These are phyloP conservation scores for Naganishia sp. DNA, from an alignment of 1,284 basidiomycete genomes.

Conservation along the genomic window DNA sequence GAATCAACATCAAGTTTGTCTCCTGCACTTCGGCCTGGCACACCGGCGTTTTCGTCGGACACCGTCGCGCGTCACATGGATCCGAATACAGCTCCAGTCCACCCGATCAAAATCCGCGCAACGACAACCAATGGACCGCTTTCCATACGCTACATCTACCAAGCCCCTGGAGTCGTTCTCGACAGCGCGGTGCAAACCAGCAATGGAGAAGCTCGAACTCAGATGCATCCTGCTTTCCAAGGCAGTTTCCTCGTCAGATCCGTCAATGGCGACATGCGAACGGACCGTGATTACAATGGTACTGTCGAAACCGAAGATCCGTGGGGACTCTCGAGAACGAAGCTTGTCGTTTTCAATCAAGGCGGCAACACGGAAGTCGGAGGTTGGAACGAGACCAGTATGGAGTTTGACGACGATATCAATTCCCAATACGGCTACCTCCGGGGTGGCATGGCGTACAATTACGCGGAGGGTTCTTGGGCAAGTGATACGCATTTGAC, in stretches of 20 bases:
- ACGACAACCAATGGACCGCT: slow-evolving; percentile 47
- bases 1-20: background rate
- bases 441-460: slow-evolving; percentile 21
- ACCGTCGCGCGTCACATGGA: slow-evolving; percentile 14
- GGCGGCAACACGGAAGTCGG: slow-evolving; percentile 24
- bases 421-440: slow-evolving; percentile 18
- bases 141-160: slow-evolving; percentile 46
- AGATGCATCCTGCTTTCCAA: slow-evolving; percentile 49
- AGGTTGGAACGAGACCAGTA: slow-evolving; percentile 21
- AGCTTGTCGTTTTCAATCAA: slow-evolving; percentile 27
- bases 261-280: slow-evolving; percentile 33
- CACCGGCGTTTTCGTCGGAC: slow-evolving; percentile 10
- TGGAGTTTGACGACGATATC: slow-evolving; percentile 30
- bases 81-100: slow-evolving; percentile 30
- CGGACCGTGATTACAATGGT: slow-evolving; percentile 28
- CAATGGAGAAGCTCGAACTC: slow-evolving; percentile 44
- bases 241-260: slow-evolving; percentile 47
- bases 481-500: background rate
- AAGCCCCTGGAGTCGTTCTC: slow-evolving; percentile 43
- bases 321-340: slow-evolving; percentile 21
- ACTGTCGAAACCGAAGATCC: slow-evolving; percentile 28
- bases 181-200: slow-evolving; percentile 40
- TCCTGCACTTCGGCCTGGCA: slow-evolving; percentile 5
- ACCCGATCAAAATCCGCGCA: slow-evolving; percentile 44
- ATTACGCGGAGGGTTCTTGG: slow-evolving; percentile 12